Percentiles rank a stretch among this genome's conserved stretches.
These are phyloP conservation scores for Hyphodiscus sp. DNA, from an alignment of 2,329 filamentous ascomycete species.

Conservation along the genomic window DNA sequence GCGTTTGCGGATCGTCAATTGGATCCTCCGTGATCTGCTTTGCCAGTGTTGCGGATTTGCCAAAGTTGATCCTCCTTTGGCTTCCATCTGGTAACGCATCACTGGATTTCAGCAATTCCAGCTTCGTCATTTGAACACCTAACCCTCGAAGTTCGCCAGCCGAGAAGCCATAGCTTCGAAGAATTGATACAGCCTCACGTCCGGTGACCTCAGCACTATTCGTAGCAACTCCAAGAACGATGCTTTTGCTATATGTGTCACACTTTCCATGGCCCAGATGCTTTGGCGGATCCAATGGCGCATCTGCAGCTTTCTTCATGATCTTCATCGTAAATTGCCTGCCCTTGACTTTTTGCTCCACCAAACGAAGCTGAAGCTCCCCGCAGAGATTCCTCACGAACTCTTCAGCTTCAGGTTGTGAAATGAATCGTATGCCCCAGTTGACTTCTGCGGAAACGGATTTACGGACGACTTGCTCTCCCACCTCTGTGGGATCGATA, in stretches of 20 bases:
- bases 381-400: conserved; percentile 81
- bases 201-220: conserved; percentile 64
- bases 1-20: conserved; percentile 45
- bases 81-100: conserved; percentile 61
- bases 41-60: conserved; percentile 37
- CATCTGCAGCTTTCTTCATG: conserved; percentile 80
- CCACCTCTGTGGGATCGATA: conserved; percentile 79
- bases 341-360: conserved; percentile 81
- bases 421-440: conserved; percentile 95
- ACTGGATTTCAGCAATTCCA: conserved; percentile 66
- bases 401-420: conserved; percentile 85
- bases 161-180: conserved; percentile 75
- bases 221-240: conserved; percentile 76
- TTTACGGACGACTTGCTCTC: conserved; percentile 78
- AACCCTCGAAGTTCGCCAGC: conserved; percentile 90
- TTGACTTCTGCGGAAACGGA: conserved; percentile 97
- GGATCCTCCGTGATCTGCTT: conserved; percentile 34
- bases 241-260: conserved; percentile 87
- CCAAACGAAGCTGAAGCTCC: conserved; percentile 73
- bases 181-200: conserved; percentile 77
- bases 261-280: conserved; percentile 94
- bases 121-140: conserved; percentile 87
- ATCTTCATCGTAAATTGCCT: conserved; percentile 89
- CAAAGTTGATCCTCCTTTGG: conserved; percentile 74
- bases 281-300: conserved; percentile 85